Evolutionary conservation across 768 basidiomycete genomes (phyloP).

Genomic region (Podaxis sp.): DNA sequence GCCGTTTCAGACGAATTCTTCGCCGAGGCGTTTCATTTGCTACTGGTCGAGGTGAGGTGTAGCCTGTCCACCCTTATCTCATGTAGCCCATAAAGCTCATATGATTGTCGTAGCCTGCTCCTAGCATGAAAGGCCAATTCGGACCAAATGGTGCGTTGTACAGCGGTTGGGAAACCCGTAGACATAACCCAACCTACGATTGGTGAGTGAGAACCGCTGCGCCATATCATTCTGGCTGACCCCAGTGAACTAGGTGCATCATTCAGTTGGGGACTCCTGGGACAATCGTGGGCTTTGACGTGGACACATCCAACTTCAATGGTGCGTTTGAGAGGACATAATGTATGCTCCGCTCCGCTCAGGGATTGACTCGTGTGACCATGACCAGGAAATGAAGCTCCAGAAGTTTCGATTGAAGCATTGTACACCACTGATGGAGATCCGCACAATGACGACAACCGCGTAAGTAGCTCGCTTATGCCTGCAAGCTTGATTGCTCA

Average conservation of each 20-base stretch:
- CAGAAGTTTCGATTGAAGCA: slow-evolving; percentile 74
- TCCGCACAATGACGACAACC: slow-evolving; percentile 47
- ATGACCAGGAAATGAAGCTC: slow-evolving; percentile 81
- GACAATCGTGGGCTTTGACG: slow-evolving; percentile 77
- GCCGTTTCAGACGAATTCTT: slow-evolving; percentile 96
- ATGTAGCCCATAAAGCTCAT: slow-evolving; percentile 5
- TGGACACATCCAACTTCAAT: slow-evolving; percentile 94
- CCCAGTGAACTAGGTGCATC: slow-evolving; percentile 65
- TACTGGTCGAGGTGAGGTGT: slow-evolving; percentile 71
- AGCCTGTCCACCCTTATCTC: background rate
- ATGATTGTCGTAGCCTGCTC: slow-evolving; percentile 61
- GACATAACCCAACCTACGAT: slow-evolving; percentile 88
- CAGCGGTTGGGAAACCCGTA: slow-evolving; percentile 90
- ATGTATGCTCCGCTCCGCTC: background rate
- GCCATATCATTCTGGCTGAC: background rate
- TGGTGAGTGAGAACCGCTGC: slow-evolving; percentile 53
- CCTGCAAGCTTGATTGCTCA: slow-evolving; percentile 15
- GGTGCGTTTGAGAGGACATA: slow-evolving; percentile 44
- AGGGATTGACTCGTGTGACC: slow-evolving; percentile 13
- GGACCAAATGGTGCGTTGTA: slow-evolving; percentile 94
- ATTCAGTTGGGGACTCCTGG: slow-evolving; percentile 83
- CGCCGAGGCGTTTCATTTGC: slow-evolving; percentile 78
- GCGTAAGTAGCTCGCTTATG: slow-evolving; percentile 39
- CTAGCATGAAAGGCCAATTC: slow-evolving; percentile 92
- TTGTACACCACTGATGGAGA: slow-evolving; percentile 43